A percentile compares a stretch with the other conserved stretches of the same genome.
Evolutionary conservation across 2,329 filamentous ascomycete genomes (phyloP).

Genomic region (Penicillium sp.): DNA sequence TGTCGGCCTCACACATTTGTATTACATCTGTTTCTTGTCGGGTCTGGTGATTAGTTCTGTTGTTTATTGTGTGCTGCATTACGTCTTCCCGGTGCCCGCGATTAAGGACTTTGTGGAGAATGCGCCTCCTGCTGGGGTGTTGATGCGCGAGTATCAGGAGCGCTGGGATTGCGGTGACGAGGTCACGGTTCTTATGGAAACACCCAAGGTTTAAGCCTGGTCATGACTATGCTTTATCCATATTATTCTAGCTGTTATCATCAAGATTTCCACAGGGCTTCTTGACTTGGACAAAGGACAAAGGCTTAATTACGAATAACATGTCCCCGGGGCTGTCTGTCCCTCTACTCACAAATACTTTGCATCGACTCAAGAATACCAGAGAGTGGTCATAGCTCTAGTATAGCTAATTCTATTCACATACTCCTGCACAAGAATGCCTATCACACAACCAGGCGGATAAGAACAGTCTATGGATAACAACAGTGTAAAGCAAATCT

Average conservation of each 20-base stretch:
- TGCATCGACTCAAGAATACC: neutral
- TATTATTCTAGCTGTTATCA: too few species aligned
- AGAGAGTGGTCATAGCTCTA: neutral
- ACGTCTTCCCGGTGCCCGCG: neutral
- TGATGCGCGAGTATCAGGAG: neutral
- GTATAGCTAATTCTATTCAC: slow-evolving; percentile 4
- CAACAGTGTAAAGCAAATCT: neutral
- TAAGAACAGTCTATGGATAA: slow-evolving; percentile 4
- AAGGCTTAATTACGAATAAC: too few species aligned
- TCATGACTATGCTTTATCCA: too few species aligned
- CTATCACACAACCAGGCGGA: neutral
- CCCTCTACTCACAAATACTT: too few species aligned
- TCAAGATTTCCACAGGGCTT: too few species aligned
- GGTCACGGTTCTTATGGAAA: neutral
- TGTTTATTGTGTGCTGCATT: neutral
- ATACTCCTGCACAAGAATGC: neutral
- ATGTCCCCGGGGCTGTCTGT: too few species aligned
- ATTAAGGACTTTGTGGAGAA: neutral
- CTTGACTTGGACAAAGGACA: too few species aligned
- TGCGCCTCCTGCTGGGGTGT: neutral
- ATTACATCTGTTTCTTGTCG: neutral
- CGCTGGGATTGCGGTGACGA: neutral
- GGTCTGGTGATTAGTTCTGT: neutral
- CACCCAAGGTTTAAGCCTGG: too few species aligned
- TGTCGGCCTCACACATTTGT: neutral